These are phyloP conservation scores for Sanghuangporus weigelae DNA, from an alignment of 1,284 basidiomycete genomes.

Conservation along the genomic window DNA sequence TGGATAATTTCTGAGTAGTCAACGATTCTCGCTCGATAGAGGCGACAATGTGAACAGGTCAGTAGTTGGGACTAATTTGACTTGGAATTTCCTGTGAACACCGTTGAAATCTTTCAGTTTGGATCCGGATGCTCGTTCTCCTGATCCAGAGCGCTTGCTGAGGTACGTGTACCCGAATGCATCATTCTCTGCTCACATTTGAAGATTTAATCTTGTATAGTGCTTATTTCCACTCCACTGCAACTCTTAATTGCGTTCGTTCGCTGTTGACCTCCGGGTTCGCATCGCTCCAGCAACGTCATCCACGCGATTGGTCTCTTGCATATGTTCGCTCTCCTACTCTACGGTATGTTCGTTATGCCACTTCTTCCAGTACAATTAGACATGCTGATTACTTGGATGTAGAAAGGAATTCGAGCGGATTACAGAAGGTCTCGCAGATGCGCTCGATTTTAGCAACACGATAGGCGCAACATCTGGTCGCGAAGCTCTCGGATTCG, in stretches of 20 bases:
- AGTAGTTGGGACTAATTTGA: conserved; percentile 18
- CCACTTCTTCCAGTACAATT: neutral
- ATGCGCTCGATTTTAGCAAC: conserved; percentile 90
- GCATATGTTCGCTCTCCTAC: conserved; percentile 83
- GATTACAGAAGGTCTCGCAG: conserved; percentile 81
- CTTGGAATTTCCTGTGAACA: conserved; percentile 22
- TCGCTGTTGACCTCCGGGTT: conserved; percentile 87
- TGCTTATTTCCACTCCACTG: conserved; percentile 94
- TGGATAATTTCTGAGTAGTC: neutral
- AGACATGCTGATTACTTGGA: neutral
- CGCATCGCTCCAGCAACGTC: conserved; percentile 69
- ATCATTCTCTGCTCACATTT: neutral
- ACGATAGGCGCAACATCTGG: conserved; percentile 75
- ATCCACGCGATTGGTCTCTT: conserved; percentile 91
- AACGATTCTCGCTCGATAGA: conserved; percentile 34
- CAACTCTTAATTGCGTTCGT: conserved; percentile 92
- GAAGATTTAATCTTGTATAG: conserved; percentile 32
- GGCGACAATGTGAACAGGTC: conserved; percentile 96
- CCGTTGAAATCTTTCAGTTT: conserved; percentile 37
- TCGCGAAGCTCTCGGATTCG: conserved; percentile 48
- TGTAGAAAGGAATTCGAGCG: conserved; percentile 74
- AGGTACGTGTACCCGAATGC: conserved; percentile 36
- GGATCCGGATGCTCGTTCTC: conserved; percentile 70
- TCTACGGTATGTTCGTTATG: conserved; percentile 44
- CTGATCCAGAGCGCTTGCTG: conserved; percentile 85